Base-by-base conservation (phyloP, 257 asterid species). In the Marsdenia floribunda region DNA sequence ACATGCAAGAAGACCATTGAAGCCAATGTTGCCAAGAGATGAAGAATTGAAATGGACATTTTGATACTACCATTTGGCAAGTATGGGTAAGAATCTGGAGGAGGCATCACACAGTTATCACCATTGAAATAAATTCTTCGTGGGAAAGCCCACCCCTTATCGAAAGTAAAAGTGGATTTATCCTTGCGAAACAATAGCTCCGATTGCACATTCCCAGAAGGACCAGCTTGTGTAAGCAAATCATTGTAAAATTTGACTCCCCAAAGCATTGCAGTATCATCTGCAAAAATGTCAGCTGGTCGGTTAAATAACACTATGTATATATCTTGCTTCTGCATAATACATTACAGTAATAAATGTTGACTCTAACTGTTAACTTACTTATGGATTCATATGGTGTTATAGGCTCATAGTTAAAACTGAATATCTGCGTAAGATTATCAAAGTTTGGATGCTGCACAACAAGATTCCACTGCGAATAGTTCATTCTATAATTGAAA, bases 101-200 rank as follows among this genome's bases (percentile, higher is more conserved):
- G 80, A 29, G 91, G 91, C 87, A 87, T 83, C 5, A 85, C 84
- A 71, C 91, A 87, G 4, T 78, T 64, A 61, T 83, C 89, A 0
- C 91, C 89, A 12, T 86, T 86, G 77, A 88, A 86, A 77, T 84
- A 86, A 19, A 84, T 42, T 55, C 77, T 83, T 44, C 77, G 78
- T 4, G 92, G 92, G 64, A 88, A 88, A 24, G 84, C 92, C 92
- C 92, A 87, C 33, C 92, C 92, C 40, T 84, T 74, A 2, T 84
- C 79, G 44, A 88, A 86, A 18, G 84, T 82, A 69, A 88, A 88
- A 14, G 60, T 76, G 1, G 68, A 57, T 42, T 73, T 80, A 53
- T 85, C 88, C 81, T 87, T 87, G 54, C 42, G 64, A 61, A 87
- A 52, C 35, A 87, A 9, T 57, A 87, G 68, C 85, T 87, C 92